Evolutionary conservation across 2,329 filamentous ascomycete genomes (phyloP).

Genomic region (Fonsecaea pedrosoi): DNA sequence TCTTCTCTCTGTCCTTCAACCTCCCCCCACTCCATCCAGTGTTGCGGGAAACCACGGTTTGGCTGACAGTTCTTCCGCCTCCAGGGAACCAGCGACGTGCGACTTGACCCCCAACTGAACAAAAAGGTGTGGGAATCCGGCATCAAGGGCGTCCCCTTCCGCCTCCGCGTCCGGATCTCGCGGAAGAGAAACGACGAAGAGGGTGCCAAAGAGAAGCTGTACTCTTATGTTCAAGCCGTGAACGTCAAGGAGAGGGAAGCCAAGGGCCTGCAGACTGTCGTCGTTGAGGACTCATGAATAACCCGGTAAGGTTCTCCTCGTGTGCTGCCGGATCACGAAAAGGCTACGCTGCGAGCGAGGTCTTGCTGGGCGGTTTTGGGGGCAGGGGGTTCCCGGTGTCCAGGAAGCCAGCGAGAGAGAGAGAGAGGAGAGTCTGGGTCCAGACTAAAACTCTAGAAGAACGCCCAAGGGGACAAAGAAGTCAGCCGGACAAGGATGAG

Average conservation of each 20-base stretch:
- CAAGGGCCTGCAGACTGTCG: constrained; percentile 93
- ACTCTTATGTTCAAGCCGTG: constrained; percentile 99
- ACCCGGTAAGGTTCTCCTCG: background rate
- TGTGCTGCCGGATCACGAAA: background rate
- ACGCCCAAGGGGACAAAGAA: background rate
- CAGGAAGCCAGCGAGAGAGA: too few species aligned
- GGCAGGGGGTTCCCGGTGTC: too few species aligned
- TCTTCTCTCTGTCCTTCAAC: background rate
- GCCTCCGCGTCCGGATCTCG: constrained; percentile 96
- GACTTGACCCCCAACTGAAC: constrained; percentile 97
- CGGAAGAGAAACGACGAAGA: constrained; percentile 99
- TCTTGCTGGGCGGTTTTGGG: too few species aligned
- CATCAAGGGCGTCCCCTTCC: constrained; percentile 98
- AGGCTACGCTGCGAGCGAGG: too few species aligned
- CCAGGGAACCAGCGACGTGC: constrained; percentile 95
- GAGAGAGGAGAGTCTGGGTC: too few species aligned
- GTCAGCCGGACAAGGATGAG: background rate
- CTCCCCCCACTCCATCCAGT: background rate
- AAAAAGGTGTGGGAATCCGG: constrained; percentile 99
- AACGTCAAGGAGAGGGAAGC: constrained; percentile 87
- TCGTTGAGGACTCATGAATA: constrained; percentile 72
- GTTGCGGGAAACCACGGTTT: background rate
- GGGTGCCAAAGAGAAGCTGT: constrained; percentile 98
- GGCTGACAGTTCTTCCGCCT: background rate
- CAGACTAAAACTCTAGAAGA: too few species aligned